Evolutionary conservation across 2,329 filamentous ascomycete species (phyloP).

Genomic region (Epichloe hybrida): DNA sequence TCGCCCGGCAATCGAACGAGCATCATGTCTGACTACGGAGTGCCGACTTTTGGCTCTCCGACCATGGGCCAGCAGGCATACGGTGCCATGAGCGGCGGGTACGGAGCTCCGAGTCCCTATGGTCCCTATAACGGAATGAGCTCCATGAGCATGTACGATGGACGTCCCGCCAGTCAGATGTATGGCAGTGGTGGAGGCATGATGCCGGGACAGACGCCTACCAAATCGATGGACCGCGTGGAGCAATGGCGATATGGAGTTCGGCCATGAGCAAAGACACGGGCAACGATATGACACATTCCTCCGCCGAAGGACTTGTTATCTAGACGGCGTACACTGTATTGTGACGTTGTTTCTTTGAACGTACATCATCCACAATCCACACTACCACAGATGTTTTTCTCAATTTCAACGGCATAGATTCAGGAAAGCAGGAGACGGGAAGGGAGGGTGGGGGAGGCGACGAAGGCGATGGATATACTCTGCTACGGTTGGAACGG

Average conservation of each 20-base stretch:
- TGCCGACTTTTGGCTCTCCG: constrained; percentile 4
- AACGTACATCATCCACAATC: too few species aligned
- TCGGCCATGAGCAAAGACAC: constrained; percentile 14
- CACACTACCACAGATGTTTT: too few species aligned
- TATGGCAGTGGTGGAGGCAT: constrained; percentile 17
- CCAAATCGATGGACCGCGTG: constrained; percentile 20
- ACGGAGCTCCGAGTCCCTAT: constrained; percentile 9
- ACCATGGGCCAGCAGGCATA: constrained; percentile 12
- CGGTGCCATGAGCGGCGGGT: constrained; percentile 11
- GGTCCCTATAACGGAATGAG: constrained; percentile 5
- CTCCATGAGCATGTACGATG: constrained; percentile 11
- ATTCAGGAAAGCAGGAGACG: too few species aligned
- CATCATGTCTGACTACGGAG: constrained; percentile 15
- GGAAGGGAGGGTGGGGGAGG: rapidly evolving
- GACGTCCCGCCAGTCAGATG: constrained; percentile 9
- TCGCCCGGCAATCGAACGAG: constrained; percentile 14
- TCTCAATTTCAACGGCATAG: too few species aligned
- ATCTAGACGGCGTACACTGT: neutral
- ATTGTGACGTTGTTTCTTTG: too few species aligned
- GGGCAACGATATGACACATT: neutral
- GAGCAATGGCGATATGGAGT: constrained; percentile 31
- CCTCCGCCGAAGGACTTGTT: neutral
- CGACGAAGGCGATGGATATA: too few species aligned
- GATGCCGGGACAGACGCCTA: constrained; percentile 14
- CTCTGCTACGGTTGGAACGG: too few species aligned